A percentile compares a stretch with the other conserved stretches of the same genome.
phyloP scores from a whole-genome alignment of 2,329 filamentous ascomycete species.

The Taxawa tesnikishii region DNA sequence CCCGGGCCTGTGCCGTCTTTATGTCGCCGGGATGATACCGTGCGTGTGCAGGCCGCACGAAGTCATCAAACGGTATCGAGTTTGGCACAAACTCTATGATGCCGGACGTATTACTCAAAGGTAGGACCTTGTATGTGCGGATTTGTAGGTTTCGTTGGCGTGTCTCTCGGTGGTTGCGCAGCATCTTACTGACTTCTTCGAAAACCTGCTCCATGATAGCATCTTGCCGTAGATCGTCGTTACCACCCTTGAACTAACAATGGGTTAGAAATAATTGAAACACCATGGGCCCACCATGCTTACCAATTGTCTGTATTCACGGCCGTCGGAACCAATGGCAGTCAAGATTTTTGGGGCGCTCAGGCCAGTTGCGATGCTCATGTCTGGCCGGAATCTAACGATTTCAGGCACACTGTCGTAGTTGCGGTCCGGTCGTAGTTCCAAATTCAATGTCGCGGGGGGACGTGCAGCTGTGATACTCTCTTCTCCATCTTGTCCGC shows the following conservation, averaged over 20 bases:
- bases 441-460: slow-evolving; percentile 84
- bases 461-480: slow-evolving; percentile 56
- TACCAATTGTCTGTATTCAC: slow-evolving; percentile 73
- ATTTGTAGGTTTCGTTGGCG: slow-evolving; percentile 82
- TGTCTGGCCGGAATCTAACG: slow-evolving; percentile 56
- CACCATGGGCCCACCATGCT: slow-evolving; percentile 12
- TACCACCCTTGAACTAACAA: slow-evolving; percentile 70
- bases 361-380: slow-evolving; percentile 78
- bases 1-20: slow-evolving; percentile 63
- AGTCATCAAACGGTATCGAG: slow-evolving; percentile 85
- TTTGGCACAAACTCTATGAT: slow-evolving; percentile 96
- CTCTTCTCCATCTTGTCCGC: slow-evolving; percentile 52
- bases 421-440: slow-evolving; percentile 58
- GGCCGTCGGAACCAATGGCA: slow-evolving; percentile 63
- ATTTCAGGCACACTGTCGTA: slow-evolving; percentile 71
- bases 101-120: slow-evolving; percentile 70
- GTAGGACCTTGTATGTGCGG: slow-evolving; percentile 92
- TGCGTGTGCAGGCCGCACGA: slow-evolving; percentile 80
- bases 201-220: slow-evolving; percentile 99
- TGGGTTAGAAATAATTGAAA: slow-evolving; percentile 1
- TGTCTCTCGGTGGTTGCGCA: slow-evolving; percentile 76
- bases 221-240: slow-evolving; percentile 92
- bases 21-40: slow-evolving; percentile 76
- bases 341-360: slow-evolving; percentile 92
- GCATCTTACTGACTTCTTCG: slow-evolving; percentile 79